A percentile compares a stretch with the other conserved stretches of the same genome.
Evolutionary conservation across 1,284 basidiomycete species (phyloP).

Genomic region (Meira nashicola): DNA sequence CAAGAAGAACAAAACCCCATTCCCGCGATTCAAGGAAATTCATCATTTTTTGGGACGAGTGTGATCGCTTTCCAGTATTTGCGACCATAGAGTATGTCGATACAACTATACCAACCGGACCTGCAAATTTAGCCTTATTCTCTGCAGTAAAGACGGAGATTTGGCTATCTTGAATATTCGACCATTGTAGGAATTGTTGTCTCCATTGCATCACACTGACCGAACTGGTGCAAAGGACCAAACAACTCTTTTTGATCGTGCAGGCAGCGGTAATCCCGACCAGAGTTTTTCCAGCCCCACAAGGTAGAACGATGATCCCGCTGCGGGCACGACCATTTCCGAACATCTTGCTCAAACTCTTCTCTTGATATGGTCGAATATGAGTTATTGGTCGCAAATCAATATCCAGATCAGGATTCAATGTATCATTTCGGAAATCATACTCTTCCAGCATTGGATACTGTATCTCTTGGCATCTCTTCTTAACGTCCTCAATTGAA

Average conservation of each 20-base stretch:
- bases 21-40: constrained; percentile 51
- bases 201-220: constrained; percentile 53
- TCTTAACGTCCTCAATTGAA: constrained; percentile 50
- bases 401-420: constrained; percentile 51
- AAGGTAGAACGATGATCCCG: constrained; percentile 96
- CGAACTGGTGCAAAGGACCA: constrained; percentile 74
- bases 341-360: constrained; percentile 52
- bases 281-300: constrained; percentile 96
- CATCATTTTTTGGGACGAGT: constrained; percentile 54
- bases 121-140: constrained; percentile 51
- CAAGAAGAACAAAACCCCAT: constrained; percentile 52
- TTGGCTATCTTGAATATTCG: constrained; percentile 52
- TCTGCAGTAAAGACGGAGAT: constrained; percentile 52
- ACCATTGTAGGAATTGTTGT: constrained; percentile 52
- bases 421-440: constrained; percentile 50
- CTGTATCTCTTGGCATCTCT: constrained; percentile 50
- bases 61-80: constrained; percentile 51
- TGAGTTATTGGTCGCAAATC: constrained; percentile 52
- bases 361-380: constrained; percentile 52
- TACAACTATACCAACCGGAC: constrained; percentile 50
- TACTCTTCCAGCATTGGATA: constrained; percentile 53
- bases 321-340: constrained; percentile 58
- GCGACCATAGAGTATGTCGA: constrained; percentile 54
- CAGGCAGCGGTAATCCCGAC: constrained; percentile 98
- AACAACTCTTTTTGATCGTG: constrained; percentile 96